These are phyloP conservation scores for Rhizoclosmatium sp. DNA, from an alignment of 192 early-diverging fungal genomes.

Conservation along the genomic window DNA sequence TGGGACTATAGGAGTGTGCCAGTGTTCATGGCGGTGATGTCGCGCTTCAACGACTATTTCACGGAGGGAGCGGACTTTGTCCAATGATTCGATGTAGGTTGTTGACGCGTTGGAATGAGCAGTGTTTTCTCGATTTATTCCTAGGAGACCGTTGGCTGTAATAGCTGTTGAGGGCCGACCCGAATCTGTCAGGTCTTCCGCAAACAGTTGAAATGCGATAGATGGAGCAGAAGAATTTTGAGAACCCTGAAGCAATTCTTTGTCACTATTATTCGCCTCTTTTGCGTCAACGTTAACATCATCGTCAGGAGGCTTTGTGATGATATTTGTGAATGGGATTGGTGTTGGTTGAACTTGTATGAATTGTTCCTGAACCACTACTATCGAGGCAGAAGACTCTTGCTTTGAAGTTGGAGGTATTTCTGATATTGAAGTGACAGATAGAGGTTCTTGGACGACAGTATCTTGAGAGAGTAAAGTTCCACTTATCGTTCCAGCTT, in stretches of 20 bases:
- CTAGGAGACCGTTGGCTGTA: neutral
- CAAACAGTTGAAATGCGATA: neutral
- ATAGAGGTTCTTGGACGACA: neutral
- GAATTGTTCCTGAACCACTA: neutral
- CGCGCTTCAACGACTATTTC: neutral
- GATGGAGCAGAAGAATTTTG: neutral
- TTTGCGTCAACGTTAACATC: neutral
- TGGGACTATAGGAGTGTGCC: conserved; percentile 13
- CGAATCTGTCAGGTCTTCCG: neutral
- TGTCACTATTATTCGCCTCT: neutral
- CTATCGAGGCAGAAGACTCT: neutral
- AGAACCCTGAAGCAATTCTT: neutral
- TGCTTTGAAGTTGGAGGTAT: neutral
- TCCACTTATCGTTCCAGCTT: neutral
- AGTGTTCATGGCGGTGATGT: conserved; percentile 14
- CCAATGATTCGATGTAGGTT: neutral
- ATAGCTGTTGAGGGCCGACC: neutral
- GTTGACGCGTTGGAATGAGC: too few relatives aligned
- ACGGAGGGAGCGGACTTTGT: conserved; percentile 4
- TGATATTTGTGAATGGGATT: neutral
- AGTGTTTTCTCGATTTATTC: too few relatives aligned
- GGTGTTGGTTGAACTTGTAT: neutral
- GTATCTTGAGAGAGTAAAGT: neutral
- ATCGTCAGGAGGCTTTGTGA: neutral
- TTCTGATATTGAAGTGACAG: neutral